Evolutionary conservation across 768 basidiomycete genomes (phyloP).

Genomic region (Chalciporus chontae): DNA sequence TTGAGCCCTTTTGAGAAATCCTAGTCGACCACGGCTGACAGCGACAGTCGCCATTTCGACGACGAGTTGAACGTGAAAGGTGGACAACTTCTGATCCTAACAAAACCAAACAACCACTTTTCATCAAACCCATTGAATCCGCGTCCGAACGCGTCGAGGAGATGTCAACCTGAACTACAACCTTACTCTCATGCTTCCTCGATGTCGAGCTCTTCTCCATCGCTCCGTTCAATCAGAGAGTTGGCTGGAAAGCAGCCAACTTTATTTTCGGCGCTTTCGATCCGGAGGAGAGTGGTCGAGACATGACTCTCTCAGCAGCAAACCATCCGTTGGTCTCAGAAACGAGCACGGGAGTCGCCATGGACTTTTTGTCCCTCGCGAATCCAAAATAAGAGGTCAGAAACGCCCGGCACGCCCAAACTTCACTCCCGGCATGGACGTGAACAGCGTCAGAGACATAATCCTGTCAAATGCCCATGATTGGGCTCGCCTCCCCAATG

Average conservation of each 20-base stretch:
- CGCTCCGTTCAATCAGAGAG: constrained; percentile 11
- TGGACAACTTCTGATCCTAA: constrained; percentile 25
- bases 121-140: not conserved
- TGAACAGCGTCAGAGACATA: constrained; percentile 18
- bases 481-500: constrained; percentile 36
- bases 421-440: not conserved
- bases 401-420: not conserved
- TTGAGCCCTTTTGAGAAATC: constrained; percentile 59
- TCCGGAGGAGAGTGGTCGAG: constrained; percentile 1
- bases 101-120: constrained; percentile 24
- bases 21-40: constrained; percentile 50
- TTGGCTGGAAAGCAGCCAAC: constrained; percentile 18
- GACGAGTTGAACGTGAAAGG: not conserved
- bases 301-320: not conserved
- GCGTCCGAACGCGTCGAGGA: not conserved
- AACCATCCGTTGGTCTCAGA: not conserved
- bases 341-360: not conserved
- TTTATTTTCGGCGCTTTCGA: constrained; percentile 15
- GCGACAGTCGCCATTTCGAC: constrained; percentile 31
- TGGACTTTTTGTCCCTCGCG: not conserved
- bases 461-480: constrained; percentile 34
- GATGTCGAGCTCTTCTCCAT: constrained; percentile 16
- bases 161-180: not conserved
- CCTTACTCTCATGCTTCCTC: constrained; percentile 19
- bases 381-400: not conserved